Evolutionary conservation across 768 basidiomycete genomes (phyloP).

Genomic region (Calvatia gigantea): DNA sequence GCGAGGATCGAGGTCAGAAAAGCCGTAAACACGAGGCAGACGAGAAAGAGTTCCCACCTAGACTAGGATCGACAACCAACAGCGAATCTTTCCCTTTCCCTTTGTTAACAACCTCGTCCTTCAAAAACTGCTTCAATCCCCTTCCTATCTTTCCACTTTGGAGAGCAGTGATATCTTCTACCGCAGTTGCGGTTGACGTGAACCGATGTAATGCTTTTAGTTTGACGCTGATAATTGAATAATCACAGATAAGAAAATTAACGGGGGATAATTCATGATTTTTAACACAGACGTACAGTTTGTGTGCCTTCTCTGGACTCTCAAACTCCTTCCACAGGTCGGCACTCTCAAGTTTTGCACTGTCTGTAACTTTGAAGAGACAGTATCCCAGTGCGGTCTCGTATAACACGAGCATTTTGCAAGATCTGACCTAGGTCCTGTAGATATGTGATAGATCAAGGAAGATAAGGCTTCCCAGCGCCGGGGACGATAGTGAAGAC

Average conservation of each 20-base stretch:
- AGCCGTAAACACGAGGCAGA: background rate
- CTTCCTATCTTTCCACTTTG: slow-evolving; percentile 93
- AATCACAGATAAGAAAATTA: slow-evolving; percentile 8
- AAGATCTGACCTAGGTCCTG: slow-evolving; percentile 1
- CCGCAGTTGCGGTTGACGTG: slow-evolving; percentile 92
- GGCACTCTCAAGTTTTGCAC: slow-evolving; percentile 81
- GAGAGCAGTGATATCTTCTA: slow-evolving; percentile 92
- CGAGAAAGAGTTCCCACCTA: slow-evolving; percentile 54
- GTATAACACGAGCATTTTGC: slow-evolving; percentile 90
- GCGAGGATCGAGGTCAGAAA: background rate
- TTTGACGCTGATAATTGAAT: slow-evolving; percentile 62
- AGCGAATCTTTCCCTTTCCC: slow-evolving; percentile 85
- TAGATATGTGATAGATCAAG: slow-evolving; percentile 3
- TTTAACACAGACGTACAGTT: slow-evolving; percentile 59
- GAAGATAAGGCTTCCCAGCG: background rate
- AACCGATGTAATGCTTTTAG: slow-evolving; percentile 95
- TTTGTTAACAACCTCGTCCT: slow-evolving; percentile 82
- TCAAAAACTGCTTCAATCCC: slow-evolving; percentile 89
- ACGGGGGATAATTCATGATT: background rate
- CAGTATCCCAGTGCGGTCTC: slow-evolving; percentile 97
- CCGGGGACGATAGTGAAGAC: slow-evolving; percentile 19
- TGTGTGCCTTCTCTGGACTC: slow-evolving; percentile 87
- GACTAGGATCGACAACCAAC: slow-evolving; percentile 84
- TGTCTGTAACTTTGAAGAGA: slow-evolving; percentile 92
- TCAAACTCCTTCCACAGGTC: slow-evolving; percentile 93